Percentiles rank a stretch among this genome's conserved stretches.
Evolutionary conservation across 2,329 filamentous ascomycete genomes (phyloP).

Genomic region (Parafenestella ontariensis): DNA sequence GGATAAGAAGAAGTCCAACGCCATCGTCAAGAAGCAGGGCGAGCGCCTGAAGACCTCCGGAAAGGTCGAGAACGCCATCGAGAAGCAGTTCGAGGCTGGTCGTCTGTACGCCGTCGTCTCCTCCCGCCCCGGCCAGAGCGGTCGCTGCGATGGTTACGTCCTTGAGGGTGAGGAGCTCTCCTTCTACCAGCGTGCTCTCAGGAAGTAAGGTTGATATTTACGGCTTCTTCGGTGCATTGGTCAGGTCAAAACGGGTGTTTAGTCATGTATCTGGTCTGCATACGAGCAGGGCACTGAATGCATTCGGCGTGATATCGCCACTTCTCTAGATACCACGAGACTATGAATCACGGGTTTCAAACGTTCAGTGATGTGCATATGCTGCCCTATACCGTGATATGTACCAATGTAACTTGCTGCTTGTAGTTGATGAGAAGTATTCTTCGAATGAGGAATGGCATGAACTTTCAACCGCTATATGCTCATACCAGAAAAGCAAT

Average conservation of each 20-base stretch:
- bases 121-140: conserved; percentile 94
- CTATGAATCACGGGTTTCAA: conserved; percentile 46
- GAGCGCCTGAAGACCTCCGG: conserved; percentile 80
- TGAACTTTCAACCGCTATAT: too few relatives aligned
- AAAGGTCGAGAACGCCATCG: conserved; percentile 91
- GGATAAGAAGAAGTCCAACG: conserved; percentile 97
- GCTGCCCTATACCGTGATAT: neutral
- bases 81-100: conserved; percentile 99
- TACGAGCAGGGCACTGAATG: conserved; percentile 47
- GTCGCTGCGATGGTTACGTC: conserved; percentile 95
- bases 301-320: conserved; percentile 46
- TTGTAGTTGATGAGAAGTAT: neutral
- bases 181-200: conserved; percentile 99
- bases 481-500: too few relatives aligned
- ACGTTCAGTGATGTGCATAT: conserved; percentile 33
- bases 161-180: conserved; percentile 99
- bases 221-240: conserved; percentile 50
- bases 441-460: too few relatives aligned
- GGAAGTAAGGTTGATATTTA: conserved; percentile 75
- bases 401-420: neutral
- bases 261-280: conserved; percentile 52
- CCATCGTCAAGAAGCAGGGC: conserved; percentile 95
- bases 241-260: conserved; percentile 52
- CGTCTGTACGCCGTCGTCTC: conserved; percentile 93
- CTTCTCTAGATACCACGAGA: conserved; percentile 51